Evolutionary conservation across 2,329 filamentous ascomycete genomes (phyloP).

Genomic region (Trichoderma koningiopsis): DNA sequence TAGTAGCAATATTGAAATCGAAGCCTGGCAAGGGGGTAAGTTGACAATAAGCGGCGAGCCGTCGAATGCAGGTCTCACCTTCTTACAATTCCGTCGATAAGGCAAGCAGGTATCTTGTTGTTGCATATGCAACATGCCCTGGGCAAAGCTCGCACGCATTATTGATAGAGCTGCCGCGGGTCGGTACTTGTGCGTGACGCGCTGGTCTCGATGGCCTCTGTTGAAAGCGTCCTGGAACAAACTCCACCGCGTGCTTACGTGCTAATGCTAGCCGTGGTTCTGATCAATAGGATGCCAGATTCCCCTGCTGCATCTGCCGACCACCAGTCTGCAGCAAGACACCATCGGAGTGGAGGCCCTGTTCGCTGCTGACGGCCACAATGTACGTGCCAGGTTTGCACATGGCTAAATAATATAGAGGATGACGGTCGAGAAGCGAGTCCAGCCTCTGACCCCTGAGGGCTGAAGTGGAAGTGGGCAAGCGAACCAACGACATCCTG

Average conservation of each 20-base stretch:
- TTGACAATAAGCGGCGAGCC: background rate
- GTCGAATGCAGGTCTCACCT: slow-evolving; percentile 5
- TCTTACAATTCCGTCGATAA: background rate
- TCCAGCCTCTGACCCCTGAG: slow-evolving; percentile 25
- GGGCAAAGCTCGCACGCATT: background rate
- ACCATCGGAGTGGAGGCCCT: slow-evolving; percentile 22
- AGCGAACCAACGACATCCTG: slow-evolving; percentile 17
- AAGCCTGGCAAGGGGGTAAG: slow-evolving; percentile 1
- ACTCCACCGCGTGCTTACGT: slow-evolving; percentile 21
- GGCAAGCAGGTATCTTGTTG: background rate
- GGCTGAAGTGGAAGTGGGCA: slow-evolving; percentile 21
- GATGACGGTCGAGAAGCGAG: slow-evolving; percentile 21
- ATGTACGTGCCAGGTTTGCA: background rate
- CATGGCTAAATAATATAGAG: slow-evolving; percentile 19
- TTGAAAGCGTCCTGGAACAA: background rate
- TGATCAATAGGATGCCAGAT: slow-evolving; percentile 7
- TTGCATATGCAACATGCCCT: background rate
- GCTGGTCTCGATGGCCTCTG: background rate
- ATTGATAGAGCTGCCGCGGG: background rate
- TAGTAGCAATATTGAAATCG: background rate
- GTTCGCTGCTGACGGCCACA: slow-evolving; percentile 9
- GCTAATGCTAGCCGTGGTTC: background rate
- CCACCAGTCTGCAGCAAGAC: slow-evolving; percentile 15
- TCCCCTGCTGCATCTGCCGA: slow-evolving; percentile 20
- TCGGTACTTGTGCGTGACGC: background rate